These are phyloP conservation scores for Aspergillus melleus DNA, from an alignment of 2,329 filamentous ascomycete species.

Conservation along the genomic window DNA sequence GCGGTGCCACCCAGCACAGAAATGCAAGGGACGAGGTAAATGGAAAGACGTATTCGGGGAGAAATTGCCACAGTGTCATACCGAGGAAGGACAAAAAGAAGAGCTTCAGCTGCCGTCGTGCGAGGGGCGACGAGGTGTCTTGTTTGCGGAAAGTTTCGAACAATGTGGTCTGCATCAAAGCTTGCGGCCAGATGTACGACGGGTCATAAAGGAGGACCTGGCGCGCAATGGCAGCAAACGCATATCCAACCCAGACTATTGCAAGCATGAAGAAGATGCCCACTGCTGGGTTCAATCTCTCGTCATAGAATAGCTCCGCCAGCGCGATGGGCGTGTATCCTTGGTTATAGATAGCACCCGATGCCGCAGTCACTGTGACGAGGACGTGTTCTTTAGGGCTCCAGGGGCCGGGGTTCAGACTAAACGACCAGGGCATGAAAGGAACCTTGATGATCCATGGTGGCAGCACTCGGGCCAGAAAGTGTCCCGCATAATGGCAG, in stretches of 20 bases:
- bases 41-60: conserved; percentile 62
- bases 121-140: conserved; percentile 50
- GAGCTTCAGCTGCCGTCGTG: conserved; percentile 56
- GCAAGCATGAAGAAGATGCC: conserved; percentile 62
- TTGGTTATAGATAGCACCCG: conserved; percentile 54
- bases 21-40: conserved; percentile 62
- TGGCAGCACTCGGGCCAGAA: conserved; percentile 54
- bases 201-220: conserved; percentile 61
- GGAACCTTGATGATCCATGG: conserved; percentile 50
- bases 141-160: conserved; percentile 56
- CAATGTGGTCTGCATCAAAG: conserved; percentile 57
- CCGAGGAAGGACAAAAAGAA: conserved; percentile 57
- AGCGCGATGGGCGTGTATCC: conserved; percentile 56
- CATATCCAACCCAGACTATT: conserved; percentile 60
- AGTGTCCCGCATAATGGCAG: conserved; percentile 55
- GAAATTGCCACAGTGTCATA: conserved; percentile 61
- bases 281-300: conserved; percentile 53
- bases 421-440: conserved; percentile 51
- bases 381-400: conserved; percentile 60
- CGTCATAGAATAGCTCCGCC: conserved; percentile 58
- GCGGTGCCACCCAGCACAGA: conserved; percentile 63
- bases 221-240: conserved; percentile 58
- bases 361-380: conserved; percentile 56
- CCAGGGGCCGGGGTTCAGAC: conserved; percentile 58
- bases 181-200: conserved; percentile 56